Evolutionary conservation across 2,329 filamentous ascomycete species (phyloP).

Genomic region (Colletotrichum scovillei): DNA sequence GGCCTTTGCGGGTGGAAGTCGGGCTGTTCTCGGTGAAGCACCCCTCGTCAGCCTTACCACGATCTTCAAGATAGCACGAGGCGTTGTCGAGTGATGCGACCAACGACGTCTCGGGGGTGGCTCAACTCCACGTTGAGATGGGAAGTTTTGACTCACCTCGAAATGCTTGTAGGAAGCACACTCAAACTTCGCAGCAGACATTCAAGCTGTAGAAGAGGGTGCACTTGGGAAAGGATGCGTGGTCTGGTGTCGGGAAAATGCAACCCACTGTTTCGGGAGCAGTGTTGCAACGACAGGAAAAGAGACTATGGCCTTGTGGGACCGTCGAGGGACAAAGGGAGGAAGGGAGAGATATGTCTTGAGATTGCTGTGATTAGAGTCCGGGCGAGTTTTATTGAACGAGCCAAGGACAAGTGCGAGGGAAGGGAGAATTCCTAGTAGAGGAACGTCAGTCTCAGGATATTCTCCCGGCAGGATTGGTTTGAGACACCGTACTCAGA

Average conservation of each 20-base stretch:
- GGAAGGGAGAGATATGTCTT: conserved; percentile 36
- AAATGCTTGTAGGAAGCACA: conserved; percentile 68
- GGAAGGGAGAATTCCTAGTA: conserved; percentile 30
- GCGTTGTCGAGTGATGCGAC: conserved; percentile 38
- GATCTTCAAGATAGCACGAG: not conserved
- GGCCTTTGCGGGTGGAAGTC: conserved; percentile 65
- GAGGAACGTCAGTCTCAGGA: conserved; percentile 30
- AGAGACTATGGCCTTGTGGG: conserved; percentile 34
- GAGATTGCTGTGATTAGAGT: conserved; percentile 32
- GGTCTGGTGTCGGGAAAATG: conserved; percentile 34
- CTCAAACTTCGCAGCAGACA: conserved; percentile 69
- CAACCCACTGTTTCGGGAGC: conserved; percentile 39
- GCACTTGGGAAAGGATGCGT: conserved; percentile 34
- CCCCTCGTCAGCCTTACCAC: conserved; percentile 40
- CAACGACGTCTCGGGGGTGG: conserved; percentile 45
- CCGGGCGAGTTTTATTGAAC: conserved; percentile 15
- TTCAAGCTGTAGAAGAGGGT: conserved; percentile 56
- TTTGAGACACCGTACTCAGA: conserved; percentile 36
- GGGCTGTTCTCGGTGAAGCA: conserved; percentile 51
- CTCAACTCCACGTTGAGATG: conserved; percentile 7
- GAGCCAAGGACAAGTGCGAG: conserved; percentile 22
- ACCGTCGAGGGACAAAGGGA: conserved; percentile 30
- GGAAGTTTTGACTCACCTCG: conserved; percentile 61
- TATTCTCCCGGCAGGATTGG: conserved; percentile 21
- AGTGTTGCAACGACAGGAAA: conserved; percentile 36